Conservation (phyloP, 495 filamentous ascomycete genomes). For the Aspergillus affinis region DNA sequence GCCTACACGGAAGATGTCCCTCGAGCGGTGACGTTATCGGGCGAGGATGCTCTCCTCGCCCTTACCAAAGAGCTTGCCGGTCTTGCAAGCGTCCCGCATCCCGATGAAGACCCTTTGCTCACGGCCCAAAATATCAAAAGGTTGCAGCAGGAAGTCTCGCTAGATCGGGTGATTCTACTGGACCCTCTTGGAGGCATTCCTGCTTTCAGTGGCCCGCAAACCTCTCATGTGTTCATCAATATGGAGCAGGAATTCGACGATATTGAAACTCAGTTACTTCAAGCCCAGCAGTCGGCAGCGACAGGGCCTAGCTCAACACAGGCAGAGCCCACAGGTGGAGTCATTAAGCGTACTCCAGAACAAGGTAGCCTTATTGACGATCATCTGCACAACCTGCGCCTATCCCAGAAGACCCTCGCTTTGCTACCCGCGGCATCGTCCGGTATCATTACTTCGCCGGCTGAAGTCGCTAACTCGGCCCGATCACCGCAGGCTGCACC, state of each 20-base stretch:
- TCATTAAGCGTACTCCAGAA: conserved; percentile 21
- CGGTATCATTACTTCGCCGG: conserved; percentile 80
- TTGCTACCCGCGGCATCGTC: conserved; percentile 86
- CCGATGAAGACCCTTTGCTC: conserved; percentile 46
- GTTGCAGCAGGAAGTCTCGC: conserved; percentile 55
- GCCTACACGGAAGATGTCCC: conserved; percentile 64
- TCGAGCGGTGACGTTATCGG: conserved; percentile 51
- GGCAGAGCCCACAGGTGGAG: conserved; percentile 4
- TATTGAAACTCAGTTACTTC: conserved; percentile 60
- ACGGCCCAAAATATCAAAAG: conserved; percentile 44
- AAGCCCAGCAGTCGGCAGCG: conserved; percentile 19
- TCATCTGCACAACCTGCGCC: conserved; percentile 72
- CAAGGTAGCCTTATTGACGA: conserved; percentile 47
- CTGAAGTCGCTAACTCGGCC: conserved; percentile 71
- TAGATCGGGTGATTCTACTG: conserved; percentile 87
- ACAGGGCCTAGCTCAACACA: conserved; percentile 7
- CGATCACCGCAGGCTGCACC: conserved; percentile 36
- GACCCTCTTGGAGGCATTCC: conserved; percentile 90
- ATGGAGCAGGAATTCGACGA: conserved; percentile 83
- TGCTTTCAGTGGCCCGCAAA: conserved; percentile 59
- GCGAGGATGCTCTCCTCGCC: conserved; percentile 69
- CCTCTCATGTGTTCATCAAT: conserved; percentile 89
- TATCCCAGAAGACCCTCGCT: conserved; percentile 65
- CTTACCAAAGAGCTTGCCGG: conserved; percentile 73
- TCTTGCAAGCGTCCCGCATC: conserved; percentile 35